Percentiles rank a stretch among this genome's conserved stretches.
These are phyloP conservation scores for Nemania sp. DNA, from an alignment of 2,329 filamentous ascomycete species.

Conservation along the genomic window DNA sequence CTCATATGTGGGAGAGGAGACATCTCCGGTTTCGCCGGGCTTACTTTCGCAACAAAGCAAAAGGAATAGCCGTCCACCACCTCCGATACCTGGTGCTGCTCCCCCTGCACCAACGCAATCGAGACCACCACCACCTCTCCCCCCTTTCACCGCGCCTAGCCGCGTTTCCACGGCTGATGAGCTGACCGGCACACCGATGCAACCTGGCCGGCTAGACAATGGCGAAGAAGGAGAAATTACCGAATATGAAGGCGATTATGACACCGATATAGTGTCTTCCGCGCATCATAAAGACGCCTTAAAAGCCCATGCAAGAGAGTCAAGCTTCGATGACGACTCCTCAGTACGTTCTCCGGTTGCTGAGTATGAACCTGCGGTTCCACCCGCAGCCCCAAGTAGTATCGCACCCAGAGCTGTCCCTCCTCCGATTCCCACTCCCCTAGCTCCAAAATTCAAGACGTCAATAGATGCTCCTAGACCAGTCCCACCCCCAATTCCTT, in stretches of 20 bases:
- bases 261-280: constrained; percentile 94
- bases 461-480: constrained; percentile 74
- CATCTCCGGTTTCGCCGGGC: constrained; percentile 46
- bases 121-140: constrained; percentile 70
- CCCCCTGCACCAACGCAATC: constrained; percentile 55
- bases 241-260: constrained; percentile 97
- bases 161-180: constrained; percentile 65
- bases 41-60: constrained; percentile 49
- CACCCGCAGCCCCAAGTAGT: constrained; percentile 61
- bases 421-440: constrained; percentile 67
- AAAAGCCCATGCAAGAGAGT: constrained; percentile 77
- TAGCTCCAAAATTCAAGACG: constrained; percentile 55
- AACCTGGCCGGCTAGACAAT: constrained; percentile 49
- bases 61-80: constrained; percentile 61
- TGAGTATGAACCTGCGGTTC: constrained; percentile 51
- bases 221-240: constrained; percentile 80
- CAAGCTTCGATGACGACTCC: constrained; percentile 73
- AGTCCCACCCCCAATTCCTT: constrained; percentile 38
- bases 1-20: constrained; percentile 44
- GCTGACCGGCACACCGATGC: constrained; percentile 48
- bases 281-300: constrained; percentile 93
- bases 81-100: constrained; percentile 63
- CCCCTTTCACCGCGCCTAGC: constrained; percentile 56
- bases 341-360: constrained; percentile 60
- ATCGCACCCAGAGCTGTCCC: constrained; percentile 63